Conservation (phyloP, 2,329 filamentous ascomycete genomes). For the Pseudogymnoascus sp. region DNA sequence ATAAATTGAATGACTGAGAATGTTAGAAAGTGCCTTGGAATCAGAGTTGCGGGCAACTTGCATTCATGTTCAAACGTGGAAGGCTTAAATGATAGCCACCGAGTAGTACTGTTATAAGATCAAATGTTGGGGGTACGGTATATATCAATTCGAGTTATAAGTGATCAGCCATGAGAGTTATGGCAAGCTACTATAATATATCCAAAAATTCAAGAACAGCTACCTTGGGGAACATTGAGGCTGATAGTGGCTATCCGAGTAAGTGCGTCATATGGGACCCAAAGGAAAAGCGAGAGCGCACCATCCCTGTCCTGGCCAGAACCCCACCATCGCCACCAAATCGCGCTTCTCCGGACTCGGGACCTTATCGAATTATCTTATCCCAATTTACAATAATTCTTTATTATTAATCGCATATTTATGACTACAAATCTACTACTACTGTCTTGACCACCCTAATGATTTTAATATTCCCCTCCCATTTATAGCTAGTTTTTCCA, state of each 20-base stretch:
- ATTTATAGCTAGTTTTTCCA: neutral
- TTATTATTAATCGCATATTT: slow-evolving; percentile 7
- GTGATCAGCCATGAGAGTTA: neutral
- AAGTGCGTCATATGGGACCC: neutral
- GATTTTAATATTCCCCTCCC: neutral
- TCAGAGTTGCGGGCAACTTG: neutral
- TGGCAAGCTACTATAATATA: neutral
- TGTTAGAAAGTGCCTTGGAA: neutral
- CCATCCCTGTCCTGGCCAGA: slow-evolving; percentile 6
- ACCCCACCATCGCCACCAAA: slow-evolving; percentile 6
- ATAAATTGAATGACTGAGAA: slow-evolving; percentile 33
- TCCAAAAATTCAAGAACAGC: neutral
- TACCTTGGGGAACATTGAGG: neutral
- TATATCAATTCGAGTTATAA: neutral
- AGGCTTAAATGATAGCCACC: neutral
- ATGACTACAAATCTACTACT: slow-evolving; percentile 7
- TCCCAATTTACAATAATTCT: slow-evolving; percentile 3
- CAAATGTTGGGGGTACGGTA: too few relatives aligned
- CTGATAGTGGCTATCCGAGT: neutral
- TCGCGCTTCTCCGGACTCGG: slow-evolving; percentile 4
- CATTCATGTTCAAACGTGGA: neutral
- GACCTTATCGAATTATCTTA: slow-evolving; percentile 9
- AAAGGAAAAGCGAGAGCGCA: neutral
- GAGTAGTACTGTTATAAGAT: neutral
- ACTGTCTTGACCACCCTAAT: neutral